Evolutionary conservation across 495 filamentous ascomycete genomes (phyloP), one percentile per base, ranked within the genome.

Genomic region (Cladorrhinum samala): DNA sequence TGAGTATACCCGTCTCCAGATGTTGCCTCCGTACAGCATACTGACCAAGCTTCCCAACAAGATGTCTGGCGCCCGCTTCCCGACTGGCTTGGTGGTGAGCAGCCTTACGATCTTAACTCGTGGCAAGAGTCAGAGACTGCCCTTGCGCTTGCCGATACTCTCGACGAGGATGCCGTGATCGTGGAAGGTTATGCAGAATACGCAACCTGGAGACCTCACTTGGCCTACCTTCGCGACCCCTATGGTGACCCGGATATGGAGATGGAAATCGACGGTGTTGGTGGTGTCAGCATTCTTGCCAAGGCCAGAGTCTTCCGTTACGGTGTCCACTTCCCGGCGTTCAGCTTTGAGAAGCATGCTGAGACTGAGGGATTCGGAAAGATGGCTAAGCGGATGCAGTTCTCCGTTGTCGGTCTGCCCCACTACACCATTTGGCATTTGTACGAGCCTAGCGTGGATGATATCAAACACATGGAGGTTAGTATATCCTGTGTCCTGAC

Each of bases 401-500:
- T 89, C 67, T 96, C 91, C 0, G 94, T 99, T n/a, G 83, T 97
- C 54, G 94, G 94, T 2, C 76, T 99, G 36, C 94, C 94, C 5
- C 94, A 99, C 62, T 99, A 99, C 68, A 96, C 91, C 0, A 96
- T 99, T 52, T 99, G 94, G 94, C 94, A 99, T 84, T 75, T 96
- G 47, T 99, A 99, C 73, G 94, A 99, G 67, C 94, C 94, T 11
- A 95, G 88, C 55, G 89, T 95, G 9, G 94, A 99, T 61, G 94
- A 99, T 61, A 87, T 97, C 46, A 83, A 87, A 47, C 94, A 96
- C 58, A 99, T 99, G 94, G 92, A 91, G 73, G 79, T 81, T 61
- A 55, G 76, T 55, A 8, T 46, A 57, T 46, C 21, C 16, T 14
- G 14, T 24, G 1, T 45, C 23, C 13, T 11, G 43, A 8, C 14